phyloP scores from a whole-genome alignment of 768 basidiomycete genomes.

The Podaxis sp. region DNA sequence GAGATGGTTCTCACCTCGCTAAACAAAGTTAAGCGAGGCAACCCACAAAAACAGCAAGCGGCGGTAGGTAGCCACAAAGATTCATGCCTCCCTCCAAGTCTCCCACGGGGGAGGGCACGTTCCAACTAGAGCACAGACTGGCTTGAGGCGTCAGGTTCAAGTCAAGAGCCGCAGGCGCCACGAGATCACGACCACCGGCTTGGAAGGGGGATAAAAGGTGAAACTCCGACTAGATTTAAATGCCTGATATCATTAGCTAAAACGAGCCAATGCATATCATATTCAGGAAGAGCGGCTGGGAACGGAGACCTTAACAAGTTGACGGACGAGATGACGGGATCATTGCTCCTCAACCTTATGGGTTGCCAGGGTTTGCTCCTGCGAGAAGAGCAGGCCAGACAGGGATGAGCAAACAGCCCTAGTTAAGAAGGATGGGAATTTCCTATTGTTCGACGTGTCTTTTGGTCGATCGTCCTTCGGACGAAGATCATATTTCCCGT shows the following conservation, averaged over 20 bases:
- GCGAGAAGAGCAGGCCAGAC: too few relatives aligned
- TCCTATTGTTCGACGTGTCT: too few relatives aligned
- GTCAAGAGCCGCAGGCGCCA: neutral
- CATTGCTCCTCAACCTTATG: too few relatives aligned
- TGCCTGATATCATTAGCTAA: neutral
- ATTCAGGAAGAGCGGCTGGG: too few relatives aligned
- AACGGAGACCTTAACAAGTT: too few relatives aligned
- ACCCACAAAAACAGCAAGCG: neutral
- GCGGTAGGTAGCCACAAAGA: too few relatives aligned
- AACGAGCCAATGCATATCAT: neutral
- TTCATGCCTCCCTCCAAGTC: neutral
- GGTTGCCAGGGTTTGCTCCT: too few relatives aligned
- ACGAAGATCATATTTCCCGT: neutral
- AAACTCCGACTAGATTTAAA: neutral
- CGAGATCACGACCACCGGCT: neutral
- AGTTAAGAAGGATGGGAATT: too few relatives aligned
- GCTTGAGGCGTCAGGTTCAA: neutral
- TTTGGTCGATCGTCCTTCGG: neutral
- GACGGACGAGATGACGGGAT: too few relatives aligned
- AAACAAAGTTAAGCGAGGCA: neutral
- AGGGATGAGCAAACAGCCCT: too few relatives aligned
- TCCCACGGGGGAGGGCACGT: too few relatives aligned
- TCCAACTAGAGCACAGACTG: too few relatives aligned
- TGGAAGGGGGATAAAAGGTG: neutral
- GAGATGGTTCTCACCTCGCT: neutral